Base-by-base conservation (phyloP, 768 basidiomycete species). In the Termitomyces sp. region DNA sequence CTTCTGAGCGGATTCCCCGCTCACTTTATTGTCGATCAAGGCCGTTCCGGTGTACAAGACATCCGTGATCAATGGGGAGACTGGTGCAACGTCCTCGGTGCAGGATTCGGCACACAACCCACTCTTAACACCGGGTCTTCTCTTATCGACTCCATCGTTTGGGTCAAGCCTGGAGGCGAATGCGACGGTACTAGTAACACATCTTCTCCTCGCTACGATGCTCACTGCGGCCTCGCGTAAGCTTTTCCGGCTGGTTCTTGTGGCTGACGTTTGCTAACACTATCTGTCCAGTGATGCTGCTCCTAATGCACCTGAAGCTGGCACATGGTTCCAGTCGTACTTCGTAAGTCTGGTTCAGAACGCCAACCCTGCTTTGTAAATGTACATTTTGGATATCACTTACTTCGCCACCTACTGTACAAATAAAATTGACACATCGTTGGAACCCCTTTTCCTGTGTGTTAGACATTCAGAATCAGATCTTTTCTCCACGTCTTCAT, bases 101-200 rank as follows among this genome's bases (percentile, higher is more conserved):
- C 86, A 57, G 87, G 86, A 60, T 87, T 86, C 71, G 86, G 86
- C 59, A 79, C 75, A 49, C 84, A 76, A 57, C 85, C 85, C 36
- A 86, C 86, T 42, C 75, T 75, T 58, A 81, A 74, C 78, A 86
- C 85, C 22, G 81, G 82, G 40, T 79, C 78, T 49, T 70, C 76
- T 53, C 75, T 81, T 65, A 82, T 87, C 62, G 86, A 87, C 68
- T 73, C 85, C 52, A 82, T 87, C 68, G 84, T 85, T 62, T 87
- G 85, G 85, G 79, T 84, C 65, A 88, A 88, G 76, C 85, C 86
- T 42, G 85, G 85, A 79, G 85, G 86, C 67, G 85, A 87, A 73
- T 84, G 79, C 64, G 86, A 87, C 67, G 85, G 86, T 67, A 87
- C 86, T 38, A 79, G 76, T 62, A 79, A 87, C 78, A 78, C 75